Evolutionary conservation across 2,329 filamentous ascomycete species (phyloP).

Genomic region (Chaetothyriales sp.): DNA sequence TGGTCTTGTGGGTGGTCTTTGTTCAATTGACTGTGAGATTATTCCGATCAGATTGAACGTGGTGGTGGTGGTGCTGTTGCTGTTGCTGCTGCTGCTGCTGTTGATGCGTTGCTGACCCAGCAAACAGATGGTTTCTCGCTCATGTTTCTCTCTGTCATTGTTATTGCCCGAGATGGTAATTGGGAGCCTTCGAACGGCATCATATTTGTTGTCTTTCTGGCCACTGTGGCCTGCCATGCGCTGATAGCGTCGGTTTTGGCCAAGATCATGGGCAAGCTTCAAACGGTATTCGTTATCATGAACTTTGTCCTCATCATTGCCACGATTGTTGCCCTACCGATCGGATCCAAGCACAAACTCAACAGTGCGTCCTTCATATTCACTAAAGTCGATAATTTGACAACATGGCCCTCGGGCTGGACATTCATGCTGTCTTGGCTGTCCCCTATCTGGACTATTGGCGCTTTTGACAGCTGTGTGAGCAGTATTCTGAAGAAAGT

Average conservation of each 20-base stretch:
- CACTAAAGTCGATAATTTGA: slow-evolving; percentile 40
- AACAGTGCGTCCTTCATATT: slow-evolving; percentile 40
- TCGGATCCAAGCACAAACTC: slow-evolving; percentile 28
- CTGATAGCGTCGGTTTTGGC: slow-evolving; percentile 38
- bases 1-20: slow-evolving; percentile 45
- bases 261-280: slow-evolving; percentile 44
- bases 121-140: slow-evolving; percentile 33
- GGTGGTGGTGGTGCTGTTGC: no score
- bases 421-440: slow-evolving; percentile 47
- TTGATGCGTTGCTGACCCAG: not conserved
- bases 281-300: slow-evolving; percentile 40
- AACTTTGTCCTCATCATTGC: slow-evolving; percentile 42
- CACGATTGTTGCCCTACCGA: slow-evolving; percentile 42
- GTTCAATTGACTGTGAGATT: slow-evolving; percentile 41
- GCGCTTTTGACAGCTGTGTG: slow-evolving; percentile 40
- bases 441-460: slow-evolving; percentile 46
- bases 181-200: slow-evolving; percentile 42
- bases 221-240: slow-evolving; percentile 39
- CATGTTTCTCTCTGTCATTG: slow-evolving; percentile 45
- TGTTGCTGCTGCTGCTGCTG: no score
- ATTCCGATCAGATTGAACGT: no score
- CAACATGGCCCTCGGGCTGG: slow-evolving; percentile 43
- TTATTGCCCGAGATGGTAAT: slow-evolving; percentile 40
- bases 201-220: slow-evolving; percentile 44
- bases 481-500: no score